Evolutionary conservation across 1,139 yeast genomes (phyloP).

Genomic region (Insectozyma bohioensis): DNA sequence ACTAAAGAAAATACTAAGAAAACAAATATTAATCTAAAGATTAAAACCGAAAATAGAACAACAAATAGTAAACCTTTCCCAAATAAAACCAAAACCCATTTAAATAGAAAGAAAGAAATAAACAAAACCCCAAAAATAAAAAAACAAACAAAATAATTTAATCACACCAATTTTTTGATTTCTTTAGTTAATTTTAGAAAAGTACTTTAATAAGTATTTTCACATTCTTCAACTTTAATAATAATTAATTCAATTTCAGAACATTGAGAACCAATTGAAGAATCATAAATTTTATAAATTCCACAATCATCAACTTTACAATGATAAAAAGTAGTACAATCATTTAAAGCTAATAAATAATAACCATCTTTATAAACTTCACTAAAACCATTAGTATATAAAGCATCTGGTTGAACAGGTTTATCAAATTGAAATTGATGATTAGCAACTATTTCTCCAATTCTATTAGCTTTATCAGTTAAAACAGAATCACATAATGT

Average conservation of each 20-base stretch:
- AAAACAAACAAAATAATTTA: no score
- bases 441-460: slow-evolving; percentile 35
- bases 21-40: no score
- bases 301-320: slow-evolving; percentile 40
- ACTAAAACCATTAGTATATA: slow-evolving; percentile 17
- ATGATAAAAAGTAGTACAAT: slow-evolving; percentile 24
- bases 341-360: slow-evolving; percentile 15
- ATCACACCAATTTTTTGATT: no score
- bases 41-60: no score
- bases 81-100: no score
- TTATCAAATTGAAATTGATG: slow-evolving; percentile 48
- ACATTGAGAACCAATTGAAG: slow-evolving; percentile 19
- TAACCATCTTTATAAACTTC: slow-evolving; percentile 20
- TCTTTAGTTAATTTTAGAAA: no score
- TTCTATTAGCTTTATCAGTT: slow-evolving; percentile 10
- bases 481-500: slow-evolving; percentile 49
- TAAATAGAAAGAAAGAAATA: no score
- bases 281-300: slow-evolving; percentile 10
- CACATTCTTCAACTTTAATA: neutral
- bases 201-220: no score
- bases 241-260: slow-evolving; percentile 7
- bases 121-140: no score
- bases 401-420: slow-evolving; percentile 19
- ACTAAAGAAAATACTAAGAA: no score
- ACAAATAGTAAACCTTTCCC: no score